Evolutionary conservation across 306 rosid species (phyloP).

Genomic region (Nissolia schottii): DNA sequence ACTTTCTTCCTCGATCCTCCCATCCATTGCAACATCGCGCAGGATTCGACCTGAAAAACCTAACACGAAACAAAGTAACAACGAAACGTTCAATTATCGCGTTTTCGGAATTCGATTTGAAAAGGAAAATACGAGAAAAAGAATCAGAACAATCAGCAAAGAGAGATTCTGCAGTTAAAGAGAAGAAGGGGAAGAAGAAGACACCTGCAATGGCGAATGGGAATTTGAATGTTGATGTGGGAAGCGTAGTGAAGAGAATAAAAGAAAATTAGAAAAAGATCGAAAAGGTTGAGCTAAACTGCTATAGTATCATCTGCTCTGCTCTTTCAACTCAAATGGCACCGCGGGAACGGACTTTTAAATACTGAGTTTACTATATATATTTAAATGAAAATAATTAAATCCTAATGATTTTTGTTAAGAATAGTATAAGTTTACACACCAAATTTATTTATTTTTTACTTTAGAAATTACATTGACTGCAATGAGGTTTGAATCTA

Average conservation of each 20-base stretch:
- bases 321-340: not conserved
- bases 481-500: too few species aligned
- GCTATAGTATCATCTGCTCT: not conserved
- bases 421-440: too few species aligned
- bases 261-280: constrained; percentile 7
- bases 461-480: too few species aligned
- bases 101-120: not conserved
- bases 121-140: not conserved
- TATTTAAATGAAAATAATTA: too few species aligned
- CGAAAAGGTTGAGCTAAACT: constrained; percentile 2
- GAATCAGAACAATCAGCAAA: not conserved
- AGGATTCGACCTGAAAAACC: constrained; percentile 11
- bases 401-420: too few species aligned
- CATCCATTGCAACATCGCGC: constrained; percentile 94
- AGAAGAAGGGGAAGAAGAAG: not conserved
- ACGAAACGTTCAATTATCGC: not conserved
- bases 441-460: too few species aligned
- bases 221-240: not conserved
- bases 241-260: constrained; percentile 24
- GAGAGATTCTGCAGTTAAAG: not conserved
- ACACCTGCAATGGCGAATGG: constrained; percentile 12
- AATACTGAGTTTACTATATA: not conserved
- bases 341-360: constrained; percentile 22
- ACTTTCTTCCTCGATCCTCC: constrained; percentile 95
- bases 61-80: constrained; percentile 6